These are phyloP conservation scores for Eucommia ulmoides DNA, from an alignment of 257 asterid genomes.

Conservation along the genomic window DNA sequence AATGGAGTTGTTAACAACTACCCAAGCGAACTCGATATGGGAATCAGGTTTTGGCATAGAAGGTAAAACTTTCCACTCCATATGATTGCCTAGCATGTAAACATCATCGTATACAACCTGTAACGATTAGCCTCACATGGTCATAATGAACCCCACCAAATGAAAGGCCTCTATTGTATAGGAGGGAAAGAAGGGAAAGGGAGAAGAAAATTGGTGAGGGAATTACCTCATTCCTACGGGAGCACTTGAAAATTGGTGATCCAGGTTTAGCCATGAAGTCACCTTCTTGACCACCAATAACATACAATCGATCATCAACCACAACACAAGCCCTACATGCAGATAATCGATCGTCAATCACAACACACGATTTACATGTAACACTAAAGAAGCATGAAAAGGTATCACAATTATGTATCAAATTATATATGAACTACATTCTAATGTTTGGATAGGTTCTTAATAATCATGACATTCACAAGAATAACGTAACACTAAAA, in stretches of 20 bases:
- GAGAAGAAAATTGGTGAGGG: neutral
- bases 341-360: too few species aligned
- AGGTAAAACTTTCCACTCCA: conserved; percentile 80
- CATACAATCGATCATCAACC: neutral
- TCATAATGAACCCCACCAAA: neutral
- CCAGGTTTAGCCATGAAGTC: neutral
- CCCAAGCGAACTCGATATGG: conserved; percentile 95
- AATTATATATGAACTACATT: too few species aligned
- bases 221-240: neutral
- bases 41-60: conserved; percentile 95
- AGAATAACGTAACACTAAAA: too few species aligned
- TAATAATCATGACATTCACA: too few species aligned
- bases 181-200: too few species aligned
- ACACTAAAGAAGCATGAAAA: too few species aligned
- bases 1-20: conserved; percentile 52
- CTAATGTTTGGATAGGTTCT: too few species aligned
- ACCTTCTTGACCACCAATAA: neutral
- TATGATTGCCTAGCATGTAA: conserved; percentile 76
- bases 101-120: conserved; percentile 80
- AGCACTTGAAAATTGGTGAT: neutral
- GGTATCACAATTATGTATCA: too few species aligned
- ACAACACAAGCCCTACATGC: neutral
- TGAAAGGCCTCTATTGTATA: too few species aligned
- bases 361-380: too few species aligned
- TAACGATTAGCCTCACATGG: neutral